Conservation (phyloP, 225 moss, liverwort and hornwort genomes). For the Bryum argenteum region DNA sequence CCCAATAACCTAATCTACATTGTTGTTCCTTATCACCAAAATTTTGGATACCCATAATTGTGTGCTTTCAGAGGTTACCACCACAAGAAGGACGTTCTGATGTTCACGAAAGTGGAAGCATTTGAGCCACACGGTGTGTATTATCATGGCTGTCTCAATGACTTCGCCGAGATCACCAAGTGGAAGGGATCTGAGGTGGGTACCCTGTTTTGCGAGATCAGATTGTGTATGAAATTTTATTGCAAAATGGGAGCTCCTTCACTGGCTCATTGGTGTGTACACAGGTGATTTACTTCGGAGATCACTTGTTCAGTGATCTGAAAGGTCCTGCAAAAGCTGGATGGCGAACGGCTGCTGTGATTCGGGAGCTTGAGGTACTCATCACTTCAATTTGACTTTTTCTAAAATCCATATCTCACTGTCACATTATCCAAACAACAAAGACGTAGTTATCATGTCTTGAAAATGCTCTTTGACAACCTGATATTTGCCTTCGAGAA, state of each 20-base stretch:
- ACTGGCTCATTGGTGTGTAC: slow-evolving; percentile 15
- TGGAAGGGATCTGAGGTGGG: slow-evolving; percentile 91
- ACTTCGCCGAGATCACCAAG: slow-evolving; percentile 75
- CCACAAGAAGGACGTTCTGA: slow-evolving; percentile 70
- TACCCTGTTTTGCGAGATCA: neutral
- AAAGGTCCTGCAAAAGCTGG: slow-evolving; percentile 98
- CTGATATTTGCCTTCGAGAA: neutral
- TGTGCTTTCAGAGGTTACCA: slow-evolving; percentile 60
- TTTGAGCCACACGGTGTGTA: slow-evolving; percentile 85
- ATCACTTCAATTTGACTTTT: neutral
- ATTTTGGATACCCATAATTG: too few relatives aligned
- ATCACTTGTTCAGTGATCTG: slow-evolving; percentile 91
- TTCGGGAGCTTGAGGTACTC: slow-evolving; percentile 87
- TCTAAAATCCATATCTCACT: neutral
- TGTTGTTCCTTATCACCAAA: too few relatives aligned
- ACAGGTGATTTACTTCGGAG: slow-evolving; percentile 95
- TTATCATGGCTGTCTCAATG: slow-evolving; percentile 93
- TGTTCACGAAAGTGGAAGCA: slow-evolving; percentile 70
- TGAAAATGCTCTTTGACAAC: neutral
- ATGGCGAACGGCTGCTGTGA: slow-evolving; percentile 93
- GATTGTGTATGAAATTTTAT: too few relatives aligned
- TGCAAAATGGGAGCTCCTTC: neutral
- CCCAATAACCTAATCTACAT: too few relatives aligned
- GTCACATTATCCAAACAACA: neutral
- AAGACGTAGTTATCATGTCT: neutral